A percentile compares a stretch with the other conserved stretches of the same genome.
Evolutionary conservation across 495 filamentous ascomycete genomes (phyloP).

Genomic region (Baudoinia panamericana): DNA sequence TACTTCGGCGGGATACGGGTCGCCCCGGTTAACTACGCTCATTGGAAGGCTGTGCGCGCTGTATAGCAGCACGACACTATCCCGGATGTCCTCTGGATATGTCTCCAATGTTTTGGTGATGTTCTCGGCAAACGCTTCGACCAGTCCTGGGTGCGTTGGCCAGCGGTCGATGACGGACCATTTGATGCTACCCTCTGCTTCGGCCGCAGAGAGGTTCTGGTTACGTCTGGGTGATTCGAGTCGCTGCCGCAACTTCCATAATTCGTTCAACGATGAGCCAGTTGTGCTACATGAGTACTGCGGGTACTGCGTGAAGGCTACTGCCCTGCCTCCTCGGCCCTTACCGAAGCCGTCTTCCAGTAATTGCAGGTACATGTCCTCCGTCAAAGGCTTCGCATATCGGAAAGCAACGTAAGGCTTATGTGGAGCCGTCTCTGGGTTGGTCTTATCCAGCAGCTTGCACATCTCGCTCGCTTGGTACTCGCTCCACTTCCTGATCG

Average conservation of each 20-base stretch:
- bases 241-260: conserved; percentile 90
- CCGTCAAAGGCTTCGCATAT: conserved; percentile 86
- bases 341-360: conserved; percentile 79
- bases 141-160: conserved; percentile 79
- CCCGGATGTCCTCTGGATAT: conserved; percentile 66
- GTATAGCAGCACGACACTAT: conserved; percentile 76
- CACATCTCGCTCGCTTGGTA: conserved; percentile 88
- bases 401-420: conserved; percentile 99
- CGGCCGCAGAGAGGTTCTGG: conserved; percentile 25
- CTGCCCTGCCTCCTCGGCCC: conserved; percentile 75
- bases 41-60: conserved; percentile 95
- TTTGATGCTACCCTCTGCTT: conserved; percentile 54
- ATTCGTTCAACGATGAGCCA: conserved; percentile 86
- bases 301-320: conserved; percentile 97
- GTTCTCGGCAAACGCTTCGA: conserved; percentile 82
- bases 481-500: conserved; percentile 96
- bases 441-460: conserved; percentile 80
- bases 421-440: conserved; percentile 87
- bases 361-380: conserved; percentile 73
- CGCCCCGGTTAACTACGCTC: conserved; percentile 89
- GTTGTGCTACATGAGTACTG: conserved; percentile 99
- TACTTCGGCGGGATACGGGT: conserved; percentile 94
- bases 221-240: conserved; percentile 45
- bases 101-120: conserved; percentile 69
- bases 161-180: conserved; percentile 99